Evolutionary conservation across 371 early-diverging fungal species (phyloP).

Genomic region (Mucor sp.): DNA sequence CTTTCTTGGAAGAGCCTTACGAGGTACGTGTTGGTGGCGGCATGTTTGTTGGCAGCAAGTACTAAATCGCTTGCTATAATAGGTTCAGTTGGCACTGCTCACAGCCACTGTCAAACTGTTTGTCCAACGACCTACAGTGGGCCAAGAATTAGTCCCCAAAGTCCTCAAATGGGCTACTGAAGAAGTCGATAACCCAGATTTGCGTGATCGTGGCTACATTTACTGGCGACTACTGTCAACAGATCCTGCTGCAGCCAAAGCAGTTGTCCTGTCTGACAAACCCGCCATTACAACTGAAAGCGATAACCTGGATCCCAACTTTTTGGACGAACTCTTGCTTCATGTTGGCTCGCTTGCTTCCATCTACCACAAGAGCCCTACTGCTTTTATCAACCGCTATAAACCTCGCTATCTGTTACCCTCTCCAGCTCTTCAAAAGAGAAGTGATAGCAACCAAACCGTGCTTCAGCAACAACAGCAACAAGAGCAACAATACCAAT

Average conservation of each 20-base stretch:
- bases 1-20: constrained; percentile 85
- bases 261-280: constrained; percentile 85
- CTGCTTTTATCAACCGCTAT: constrained; percentile 68
- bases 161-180: constrained; percentile 94
- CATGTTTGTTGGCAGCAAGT: too few relatives aligned
- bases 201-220: constrained; percentile 96
- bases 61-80: background rate
- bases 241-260: constrained; percentile 80
- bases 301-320: constrained; percentile 74
- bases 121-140: constrained; percentile 85
- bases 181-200: constrained; percentile 93
- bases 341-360: constrained; percentile 90
- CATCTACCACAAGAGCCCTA: constrained; percentile 92
- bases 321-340: constrained; percentile 87
- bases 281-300: constrained; percentile 91
- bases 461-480: constrained; percentile 5
- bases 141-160: constrained; percentile 88
- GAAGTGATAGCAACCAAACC: constrained; percentile 17
- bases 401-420: constrained; percentile 64
- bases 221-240: constrained; percentile 97
- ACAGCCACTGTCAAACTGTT: constrained; percentile 96
- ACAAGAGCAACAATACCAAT: constrained; percentile 11
- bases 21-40: constrained; percentile 45
- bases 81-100: constrained; percentile 92
- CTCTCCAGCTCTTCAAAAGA: constrained; percentile 47